A percentile compares a stretch with the other conserved stretches of the same genome.
Conservation (phyloP, 176 grass and related monocot species). For the Ampelocalamus luodianensis region DNA sequence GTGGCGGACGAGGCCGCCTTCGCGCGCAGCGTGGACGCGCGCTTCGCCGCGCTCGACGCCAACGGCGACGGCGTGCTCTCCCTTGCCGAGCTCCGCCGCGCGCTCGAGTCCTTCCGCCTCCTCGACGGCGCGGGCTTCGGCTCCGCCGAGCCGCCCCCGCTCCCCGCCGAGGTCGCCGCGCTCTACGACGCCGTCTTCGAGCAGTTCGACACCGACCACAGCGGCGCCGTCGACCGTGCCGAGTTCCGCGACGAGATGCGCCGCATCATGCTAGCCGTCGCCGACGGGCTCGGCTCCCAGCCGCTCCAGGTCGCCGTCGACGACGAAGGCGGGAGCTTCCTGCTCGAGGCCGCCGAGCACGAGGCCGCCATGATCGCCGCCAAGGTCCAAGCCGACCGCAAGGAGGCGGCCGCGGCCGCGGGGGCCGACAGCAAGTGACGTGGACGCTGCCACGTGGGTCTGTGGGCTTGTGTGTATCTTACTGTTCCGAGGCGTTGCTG, state of each 20-base stretch:
- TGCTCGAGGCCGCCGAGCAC: slow-evolving; percentile 82
- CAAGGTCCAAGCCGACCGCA: slow-evolving; percentile 38
- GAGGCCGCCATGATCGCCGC: slow-evolving; percentile 66
- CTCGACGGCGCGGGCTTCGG: slow-evolving; percentile 79
- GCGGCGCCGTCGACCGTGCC: slow-evolving; percentile 74
- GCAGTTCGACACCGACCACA: slow-evolving; percentile 87
- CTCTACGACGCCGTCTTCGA: slow-evolving; percentile 95
- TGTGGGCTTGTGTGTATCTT: background rate
- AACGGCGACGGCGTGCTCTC: slow-evolving; percentile 98
- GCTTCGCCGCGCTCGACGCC: slow-evolving; percentile 75
- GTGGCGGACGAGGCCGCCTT: slow-evolving; percentile 79
- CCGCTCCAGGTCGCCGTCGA: slow-evolving; percentile 85
- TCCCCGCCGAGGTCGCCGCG: slow-evolving; percentile 62
- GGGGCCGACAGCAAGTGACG: slow-evolving; percentile 34
- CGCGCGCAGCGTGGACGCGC: slow-evolving; percentile 65
- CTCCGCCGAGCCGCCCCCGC: slow-evolving; percentile 42
- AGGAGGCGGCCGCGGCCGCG: background rate
- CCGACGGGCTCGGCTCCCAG: slow-evolving; percentile 81
- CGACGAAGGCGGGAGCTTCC: slow-evolving; percentile 66
- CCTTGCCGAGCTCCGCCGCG: slow-evolving; percentile 79
- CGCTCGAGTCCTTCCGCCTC: slow-evolving; percentile 94
- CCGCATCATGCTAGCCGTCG: slow-evolving; percentile 89
- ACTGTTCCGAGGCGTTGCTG: background rate
- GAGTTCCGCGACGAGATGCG: slow-evolving; percentile 89
- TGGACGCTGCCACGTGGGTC: too few species aligned